Evolutionary conservation across 768 basidiomycete genomes (phyloP).

Genomic region (Phaeotremella skinneri): DNA sequence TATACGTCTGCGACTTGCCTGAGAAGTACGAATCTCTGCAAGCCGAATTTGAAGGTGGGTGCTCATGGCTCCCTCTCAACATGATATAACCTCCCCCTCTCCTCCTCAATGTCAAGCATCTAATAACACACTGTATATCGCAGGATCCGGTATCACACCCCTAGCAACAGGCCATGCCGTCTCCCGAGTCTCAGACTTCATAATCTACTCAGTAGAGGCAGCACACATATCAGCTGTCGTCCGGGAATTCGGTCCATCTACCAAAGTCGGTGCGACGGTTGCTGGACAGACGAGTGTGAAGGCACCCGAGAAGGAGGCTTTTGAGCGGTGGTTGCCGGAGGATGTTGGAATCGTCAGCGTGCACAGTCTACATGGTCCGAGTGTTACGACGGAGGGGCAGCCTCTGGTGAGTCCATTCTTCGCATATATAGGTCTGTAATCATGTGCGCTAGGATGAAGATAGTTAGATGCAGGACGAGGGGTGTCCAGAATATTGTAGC

Average conservation of each 20-base stretch:
- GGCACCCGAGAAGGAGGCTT: conserved; percentile 84
- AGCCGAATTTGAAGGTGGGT: conserved; percentile 62
- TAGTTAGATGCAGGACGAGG: no score
- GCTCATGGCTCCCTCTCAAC: not conserved
- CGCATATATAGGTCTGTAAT: not conserved
- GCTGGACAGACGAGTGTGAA: conserved; percentile 97
- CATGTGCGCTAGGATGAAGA: no score
- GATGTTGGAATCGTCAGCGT: conserved; percentile 89
- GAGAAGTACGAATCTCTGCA: conserved; percentile 66
- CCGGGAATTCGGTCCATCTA: conserved; percentile 87
- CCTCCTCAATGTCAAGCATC: not conserved
- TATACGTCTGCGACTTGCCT: conserved; percentile 84
- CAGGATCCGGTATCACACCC: conserved; percentile 62
- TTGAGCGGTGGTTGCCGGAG: conserved; percentile 73
- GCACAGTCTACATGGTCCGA: conserved; percentile 92
- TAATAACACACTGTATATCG: conserved; percentile 8
- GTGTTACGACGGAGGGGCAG: conserved; percentile 81
- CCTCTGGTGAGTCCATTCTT: conserved; percentile 66
- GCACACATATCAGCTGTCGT: conserved; percentile 83
- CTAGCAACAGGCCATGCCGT: conserved; percentile 81
- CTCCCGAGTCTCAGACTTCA: conserved; percentile 83
- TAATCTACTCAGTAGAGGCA: conserved; percentile 93
- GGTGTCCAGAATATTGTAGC: no score
- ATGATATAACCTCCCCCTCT: not conserved
- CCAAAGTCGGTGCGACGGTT: conserved; percentile 86